A percentile compares a stretch with the other conserved stretches of the same genome.
Conservation (phyloP, 1,139 yeast genomes). For the Zygosaccharomyces sapae region DNA sequence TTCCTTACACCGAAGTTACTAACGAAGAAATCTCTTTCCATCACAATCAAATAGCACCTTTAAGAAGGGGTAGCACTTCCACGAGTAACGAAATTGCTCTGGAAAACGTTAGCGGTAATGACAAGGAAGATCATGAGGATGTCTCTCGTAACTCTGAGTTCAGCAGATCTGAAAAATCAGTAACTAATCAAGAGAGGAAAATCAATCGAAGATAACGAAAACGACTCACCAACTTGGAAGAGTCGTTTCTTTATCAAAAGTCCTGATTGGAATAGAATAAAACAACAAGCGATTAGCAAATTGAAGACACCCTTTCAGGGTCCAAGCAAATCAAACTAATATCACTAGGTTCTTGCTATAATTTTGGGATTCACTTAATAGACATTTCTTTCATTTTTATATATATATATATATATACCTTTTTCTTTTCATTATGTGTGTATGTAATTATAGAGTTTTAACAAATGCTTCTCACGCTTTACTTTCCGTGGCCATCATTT, state of each 20-base stretch:
- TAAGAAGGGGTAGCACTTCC: neutral
- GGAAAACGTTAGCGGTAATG: neutral
- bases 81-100: neutral
- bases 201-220: neutral
- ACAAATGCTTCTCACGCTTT: neutral
- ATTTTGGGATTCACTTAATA: too few relatives aligned
- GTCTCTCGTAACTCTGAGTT: neutral
- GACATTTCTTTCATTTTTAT: too few relatives aligned
- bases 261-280: neutral
- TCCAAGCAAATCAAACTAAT: too few relatives aligned
- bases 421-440: neutral
- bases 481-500: neutral
- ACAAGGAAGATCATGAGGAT: neutral
- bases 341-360: too few relatives aligned
- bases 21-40: slow-evolving; percentile 26
- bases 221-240: neutral
- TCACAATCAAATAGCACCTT: neutral
- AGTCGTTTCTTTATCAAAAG: neutral
- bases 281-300: neutral
- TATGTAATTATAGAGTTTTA: slow-evolving; percentile 5
- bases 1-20: slow-evolving; percentile 33
- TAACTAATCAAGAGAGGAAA: neutral
- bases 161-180: neutral
- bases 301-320: neutral
- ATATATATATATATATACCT: too few relatives aligned